Conservation (phyloP, 2,329 filamentous ascomycete genomes). For the Apiospora marii region DNA sequence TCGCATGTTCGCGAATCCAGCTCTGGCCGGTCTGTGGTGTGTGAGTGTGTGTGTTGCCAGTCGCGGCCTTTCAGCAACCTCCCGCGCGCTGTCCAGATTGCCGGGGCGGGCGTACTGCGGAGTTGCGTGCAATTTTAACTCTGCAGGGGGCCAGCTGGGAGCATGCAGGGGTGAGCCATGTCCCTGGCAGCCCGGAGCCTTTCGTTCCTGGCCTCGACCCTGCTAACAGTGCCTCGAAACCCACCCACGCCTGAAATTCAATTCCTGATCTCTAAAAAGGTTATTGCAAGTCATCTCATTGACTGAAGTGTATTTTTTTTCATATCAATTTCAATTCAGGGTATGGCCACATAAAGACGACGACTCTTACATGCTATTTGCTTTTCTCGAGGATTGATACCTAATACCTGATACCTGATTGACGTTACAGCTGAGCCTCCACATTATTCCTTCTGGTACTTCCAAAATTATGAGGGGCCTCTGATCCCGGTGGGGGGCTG, state of each 20-base stretch:
- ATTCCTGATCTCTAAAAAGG: neutral
- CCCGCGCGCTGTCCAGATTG: slow-evolving; percentile 23
- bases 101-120: slow-evolving; percentile 23
- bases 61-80: slow-evolving; percentile 29
- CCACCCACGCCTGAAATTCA: neutral
- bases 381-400: neutral
- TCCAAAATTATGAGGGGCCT: neutral
- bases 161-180: neutral
- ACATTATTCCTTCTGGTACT: neutral
- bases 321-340: neutral
- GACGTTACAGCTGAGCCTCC: neutral
- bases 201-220: slow-evolving; percentile 8
- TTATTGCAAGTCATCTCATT: neutral
- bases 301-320: neutral
- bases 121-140: slow-evolving; percentile 23
- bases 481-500: neutral
- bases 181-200: neutral
- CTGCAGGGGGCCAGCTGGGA: slow-evolving; percentile 27
- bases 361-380: too few relatives aligned
- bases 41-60: neutral
- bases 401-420: too few relatives aligned
- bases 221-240: neutral
- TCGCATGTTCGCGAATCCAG: slow-evolving; percentile 24
- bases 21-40: slow-evolving; percentile 29
- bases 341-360: too few relatives aligned